These are phyloP conservation scores for Suillus subalutaceus DNA, from an alignment of 768 basidiomycete species.

Conservation along the genomic window DNA sequence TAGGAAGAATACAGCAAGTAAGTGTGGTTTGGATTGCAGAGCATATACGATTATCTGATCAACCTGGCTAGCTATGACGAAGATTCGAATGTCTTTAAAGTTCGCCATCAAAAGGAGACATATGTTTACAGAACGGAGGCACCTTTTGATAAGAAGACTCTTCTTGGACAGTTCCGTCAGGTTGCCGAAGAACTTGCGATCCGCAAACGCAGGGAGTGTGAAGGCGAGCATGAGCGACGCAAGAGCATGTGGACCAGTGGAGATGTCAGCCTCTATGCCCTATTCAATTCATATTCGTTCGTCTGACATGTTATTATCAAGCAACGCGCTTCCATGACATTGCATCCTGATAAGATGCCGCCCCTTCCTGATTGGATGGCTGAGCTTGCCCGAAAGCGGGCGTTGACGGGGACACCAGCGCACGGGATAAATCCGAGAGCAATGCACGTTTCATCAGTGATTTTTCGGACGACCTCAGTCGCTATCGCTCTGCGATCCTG, in stretches of 20 bases:
- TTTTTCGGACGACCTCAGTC: slow-evolving; percentile 90
- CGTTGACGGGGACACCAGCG: slow-evolving; percentile 39
- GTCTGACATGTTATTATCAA: slow-evolving; percentile 2
- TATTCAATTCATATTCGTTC: background rate
- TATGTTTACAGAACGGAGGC: slow-evolving; percentile 91
- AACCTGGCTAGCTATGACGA: slow-evolving; percentile 61
- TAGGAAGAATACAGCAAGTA: slow-evolving; percentile 92
- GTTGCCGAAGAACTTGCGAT: slow-evolving; percentile 90
- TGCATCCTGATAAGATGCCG: slow-evolving; percentile 47
- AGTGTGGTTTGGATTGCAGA: slow-evolving; percentile 26
- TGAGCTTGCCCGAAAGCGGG: slow-evolving; percentile 65
- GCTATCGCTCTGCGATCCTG: slow-evolving; percentile 89
- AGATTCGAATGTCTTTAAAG: slow-evolving; percentile 98
- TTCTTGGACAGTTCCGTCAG: slow-evolving; percentile 85
- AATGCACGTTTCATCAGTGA: slow-evolving; percentile 89
- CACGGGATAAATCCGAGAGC: slow-evolving; percentile 76
- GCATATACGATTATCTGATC: slow-evolving; percentile 9
- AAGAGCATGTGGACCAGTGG: slow-evolving; percentile 68
- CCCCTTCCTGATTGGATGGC: slow-evolving; percentile 79
- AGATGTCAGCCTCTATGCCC: slow-evolving; percentile 38
- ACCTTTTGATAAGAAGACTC: slow-evolving; percentile 80
- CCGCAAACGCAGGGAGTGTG: slow-evolving; percentile 89
- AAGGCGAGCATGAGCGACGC: slow-evolving; percentile 89
- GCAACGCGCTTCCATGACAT: slow-evolving; percentile 38
- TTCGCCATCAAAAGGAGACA: slow-evolving; percentile 90